Percentiles rank a stretch among this genome's conserved stretches.
These are phyloP conservation scores for Hanseniaspora guilliermondii DNA, from an alignment of 805 yeast species.

Conservation along the genomic window DNA sequence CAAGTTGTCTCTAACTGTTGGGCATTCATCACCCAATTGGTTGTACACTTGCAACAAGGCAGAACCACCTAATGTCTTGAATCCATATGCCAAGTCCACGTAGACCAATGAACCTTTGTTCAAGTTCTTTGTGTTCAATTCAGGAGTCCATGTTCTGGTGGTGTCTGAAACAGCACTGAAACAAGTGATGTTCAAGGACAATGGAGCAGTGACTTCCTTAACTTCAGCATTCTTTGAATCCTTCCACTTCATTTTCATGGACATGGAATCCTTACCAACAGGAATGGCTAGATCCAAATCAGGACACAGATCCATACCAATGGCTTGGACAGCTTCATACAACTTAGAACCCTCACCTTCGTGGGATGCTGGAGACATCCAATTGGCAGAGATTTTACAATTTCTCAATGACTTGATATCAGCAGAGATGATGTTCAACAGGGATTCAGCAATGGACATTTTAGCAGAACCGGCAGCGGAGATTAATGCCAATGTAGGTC, in stretches of 20 bases:
- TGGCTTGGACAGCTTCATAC: constrained; percentile 93
- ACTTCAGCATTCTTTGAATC: constrained; percentile 22
- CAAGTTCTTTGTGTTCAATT: constrained; percentile 39
- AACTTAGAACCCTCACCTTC: constrained; percentile 90
- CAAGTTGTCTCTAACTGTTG: constrained; percentile 62
- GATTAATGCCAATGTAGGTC: constrained; percentile 79
- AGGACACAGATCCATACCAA: constrained; percentile 89
- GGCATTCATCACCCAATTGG: constrained; percentile 71
- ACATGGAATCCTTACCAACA: constrained; percentile 98
- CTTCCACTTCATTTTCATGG: constrained; percentile 98
- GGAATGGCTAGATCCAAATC: constrained; percentile 85
- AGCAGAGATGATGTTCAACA: constrained; percentile 79
- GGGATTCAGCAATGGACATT: constrained; percentile 89
- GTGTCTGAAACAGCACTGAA: constrained; percentile 80
- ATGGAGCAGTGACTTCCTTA: constrained; percentile 92
- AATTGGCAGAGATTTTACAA: constrained; percentile 85
- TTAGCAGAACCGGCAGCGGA: constrained; percentile 86
- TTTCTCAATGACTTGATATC: constrained; percentile 63
- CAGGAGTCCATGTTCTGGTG: constrained; percentile 91
- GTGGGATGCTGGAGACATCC: constrained; percentile 98
- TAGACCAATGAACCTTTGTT: constrained; percentile 46
- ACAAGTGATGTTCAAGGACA: constrained; percentile 81
- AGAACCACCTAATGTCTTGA: constrained; percentile 74
- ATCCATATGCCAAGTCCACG: constrained; percentile 48
- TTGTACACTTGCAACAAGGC: constrained; percentile 88